Conservation (phyloP, 163 green algal genomes). For the Picocystis sp. region DNA sequence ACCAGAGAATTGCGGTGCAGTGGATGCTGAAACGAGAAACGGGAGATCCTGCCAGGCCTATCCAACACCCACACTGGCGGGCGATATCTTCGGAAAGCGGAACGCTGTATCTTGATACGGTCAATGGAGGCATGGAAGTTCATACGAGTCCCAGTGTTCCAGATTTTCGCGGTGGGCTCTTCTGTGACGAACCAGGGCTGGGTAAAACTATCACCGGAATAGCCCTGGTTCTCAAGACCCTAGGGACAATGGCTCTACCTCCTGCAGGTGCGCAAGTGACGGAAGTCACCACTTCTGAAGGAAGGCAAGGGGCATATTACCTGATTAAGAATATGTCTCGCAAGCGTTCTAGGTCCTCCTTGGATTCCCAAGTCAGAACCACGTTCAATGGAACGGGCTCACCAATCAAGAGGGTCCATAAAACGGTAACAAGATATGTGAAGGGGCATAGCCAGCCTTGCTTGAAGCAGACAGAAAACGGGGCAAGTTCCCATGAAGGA, state of each 20-base stretch:
- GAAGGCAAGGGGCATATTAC: too few species aligned
- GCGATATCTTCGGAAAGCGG: conserved; percentile 9
- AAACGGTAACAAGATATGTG: too few species aligned
- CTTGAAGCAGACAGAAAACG: too few species aligned
- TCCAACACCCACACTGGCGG: conserved; percentile 14
- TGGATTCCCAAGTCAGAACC: too few species aligned
- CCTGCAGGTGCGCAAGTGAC: conserved; percentile 13
- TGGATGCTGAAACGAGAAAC: conserved; percentile 59
- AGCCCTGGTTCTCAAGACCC: conserved; percentile 58
- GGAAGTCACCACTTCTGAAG: too few species aligned
- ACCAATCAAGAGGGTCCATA: too few species aligned
- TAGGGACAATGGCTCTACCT: conserved; percentile 22
- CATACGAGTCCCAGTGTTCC: conserved; percentile 13
- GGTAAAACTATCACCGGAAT: conserved; percentile 82
- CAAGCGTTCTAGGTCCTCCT: too few species aligned
- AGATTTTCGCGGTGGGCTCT: conserved; percentile 51
- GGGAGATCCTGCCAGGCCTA: not conserved
- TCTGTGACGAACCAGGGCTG: conserved; percentile 81
- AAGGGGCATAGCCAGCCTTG: too few species aligned
- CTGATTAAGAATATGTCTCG: too few species aligned
- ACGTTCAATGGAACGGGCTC: too few species aligned
- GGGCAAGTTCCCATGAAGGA: too few species aligned
- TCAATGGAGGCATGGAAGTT: conserved; percentile 17
- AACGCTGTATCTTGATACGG: conserved; percentile 8
- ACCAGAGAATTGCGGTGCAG: conserved; percentile 49